A percentile compares a stretch with the other conserved stretches of the same genome.
These are phyloP conservation scores for Leucosporidium scottii DNA, from an alignment of 768 basidiomycete genomes.

Conservation along the genomic window DNA sequence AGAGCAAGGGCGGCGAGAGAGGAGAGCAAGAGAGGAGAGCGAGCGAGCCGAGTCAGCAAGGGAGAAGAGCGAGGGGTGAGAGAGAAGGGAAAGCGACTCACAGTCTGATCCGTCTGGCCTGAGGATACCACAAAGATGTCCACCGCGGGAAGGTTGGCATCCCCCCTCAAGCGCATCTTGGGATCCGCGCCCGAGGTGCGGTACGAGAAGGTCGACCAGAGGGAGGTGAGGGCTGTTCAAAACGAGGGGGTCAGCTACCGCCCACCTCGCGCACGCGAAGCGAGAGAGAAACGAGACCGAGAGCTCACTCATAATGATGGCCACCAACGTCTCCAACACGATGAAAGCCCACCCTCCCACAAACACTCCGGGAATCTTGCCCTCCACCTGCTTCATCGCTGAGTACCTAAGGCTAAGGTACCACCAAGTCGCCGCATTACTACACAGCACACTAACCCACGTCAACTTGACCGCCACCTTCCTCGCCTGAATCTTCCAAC, in stretches of 20 bases:
- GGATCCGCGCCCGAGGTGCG: slow-evolving; percentile 18
- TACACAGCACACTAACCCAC: slow-evolving; percentile 1
- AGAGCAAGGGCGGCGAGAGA: neutral
- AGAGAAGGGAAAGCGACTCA: slow-evolving; percentile 1
- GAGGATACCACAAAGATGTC: slow-evolving; percentile 35
- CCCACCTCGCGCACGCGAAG: too few relatives aligned
- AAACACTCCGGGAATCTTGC: slow-evolving; percentile 21
- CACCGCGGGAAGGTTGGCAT: slow-evolving; percentile 34
- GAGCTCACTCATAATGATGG: slow-evolving; percentile 11
- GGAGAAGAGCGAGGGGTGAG: neutral
- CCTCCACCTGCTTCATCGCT: slow-evolving; percentile 18
- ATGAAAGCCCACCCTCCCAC: slow-evolving; percentile 30
- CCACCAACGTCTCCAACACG: slow-evolving; percentile 17
- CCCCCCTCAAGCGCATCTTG: slow-evolving; percentile 32
- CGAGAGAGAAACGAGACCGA: neutral
- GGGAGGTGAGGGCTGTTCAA: slow-evolving; percentile 7
- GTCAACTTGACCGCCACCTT: neutral
- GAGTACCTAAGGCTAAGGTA: slow-evolving; percentile 13
- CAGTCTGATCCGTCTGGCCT: slow-evolving; percentile 34
- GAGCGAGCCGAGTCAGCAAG: too few relatives aligned
- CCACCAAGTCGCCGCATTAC: slow-evolving; percentile 12
- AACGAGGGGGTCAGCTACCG: too few relatives aligned
- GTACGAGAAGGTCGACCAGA: slow-evolving; percentile 23
- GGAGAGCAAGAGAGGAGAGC: neutral
- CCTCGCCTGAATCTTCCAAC: slow-evolving; percentile 7